Conservation (phyloP, 1,139 yeast genomes). For the Saccharomyces uvarum region DNA sequence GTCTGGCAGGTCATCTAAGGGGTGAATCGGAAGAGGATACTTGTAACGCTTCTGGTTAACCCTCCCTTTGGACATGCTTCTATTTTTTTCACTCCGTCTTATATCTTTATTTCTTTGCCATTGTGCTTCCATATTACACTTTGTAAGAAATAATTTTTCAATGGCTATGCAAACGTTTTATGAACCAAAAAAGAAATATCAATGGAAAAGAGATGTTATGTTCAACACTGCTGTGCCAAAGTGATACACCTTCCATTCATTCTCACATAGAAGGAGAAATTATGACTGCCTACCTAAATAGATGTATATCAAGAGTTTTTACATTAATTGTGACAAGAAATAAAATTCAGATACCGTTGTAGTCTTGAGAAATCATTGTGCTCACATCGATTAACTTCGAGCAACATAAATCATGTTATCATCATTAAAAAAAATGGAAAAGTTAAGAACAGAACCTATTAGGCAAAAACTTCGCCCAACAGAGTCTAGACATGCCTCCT, state of each 20-base stretch:
- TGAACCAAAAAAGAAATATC: too few relatives aligned
- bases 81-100: neutral
- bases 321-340: neutral
- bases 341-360: conserved; percentile 95
- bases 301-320: neutral
- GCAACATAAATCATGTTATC: conserved; percentile 41
- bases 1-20: conserved; percentile 38
- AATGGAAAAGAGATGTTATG: too few relatives aligned
- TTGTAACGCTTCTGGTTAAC: conserved; percentile 30
- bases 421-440: conserved; percentile 32
- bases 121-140: neutral
- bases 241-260: neutral
- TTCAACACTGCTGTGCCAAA: neutral
- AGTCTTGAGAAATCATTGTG: conserved; percentile 85
- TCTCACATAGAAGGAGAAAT: neutral
- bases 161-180: neutral
- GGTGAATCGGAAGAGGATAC: conserved; percentile 37
- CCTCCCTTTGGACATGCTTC: conserved; percentile 30
- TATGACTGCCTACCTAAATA: neutral
- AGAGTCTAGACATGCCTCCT: neutral
- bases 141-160: neutral
- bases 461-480: neutral
- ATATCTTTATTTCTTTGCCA: neutral
- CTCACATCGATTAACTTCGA: conserved; percentile 56
- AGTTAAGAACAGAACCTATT: neutral